These are phyloP conservation scores for Xylariaceae sp. DNA, from an alignment of 2,329 filamentous ascomycete species.

Conservation along the genomic window DNA sequence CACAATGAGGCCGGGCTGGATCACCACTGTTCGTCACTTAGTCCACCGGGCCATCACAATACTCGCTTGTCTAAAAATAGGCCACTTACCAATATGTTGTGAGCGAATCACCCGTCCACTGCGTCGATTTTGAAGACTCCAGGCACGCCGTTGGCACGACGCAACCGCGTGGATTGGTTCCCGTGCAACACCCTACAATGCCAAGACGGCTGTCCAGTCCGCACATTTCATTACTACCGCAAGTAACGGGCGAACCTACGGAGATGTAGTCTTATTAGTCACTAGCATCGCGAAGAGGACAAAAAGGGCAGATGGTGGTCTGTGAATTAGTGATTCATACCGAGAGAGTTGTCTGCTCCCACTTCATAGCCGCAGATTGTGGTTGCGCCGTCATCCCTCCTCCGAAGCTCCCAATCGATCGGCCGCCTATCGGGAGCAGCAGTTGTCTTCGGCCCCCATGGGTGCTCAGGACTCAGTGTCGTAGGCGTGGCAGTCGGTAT, in stretches of 20 bases:
- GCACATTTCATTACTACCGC: conserved; percentile 24
- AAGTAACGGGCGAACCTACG: conserved; percentile 26
- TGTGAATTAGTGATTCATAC: conserved; percentile 15
- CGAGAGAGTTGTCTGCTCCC: conserved; percentile 18
- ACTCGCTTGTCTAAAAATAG: neutral
- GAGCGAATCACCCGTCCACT: conserved; percentile 19
- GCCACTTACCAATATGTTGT: conserved; percentile 29
- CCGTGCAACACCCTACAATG: conserved; percentile 31
- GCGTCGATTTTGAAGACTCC: conserved; percentile 19
- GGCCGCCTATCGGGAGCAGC: conserved; percentile 26
- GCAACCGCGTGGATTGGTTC: conserved; percentile 23
- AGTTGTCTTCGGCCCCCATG: conserved; percentile 31
- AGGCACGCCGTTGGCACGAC: conserved; percentile 31
- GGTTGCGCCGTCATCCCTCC: conserved; percentile 20
- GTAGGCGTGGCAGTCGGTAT: conserved; percentile 21
- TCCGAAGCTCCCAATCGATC: conserved; percentile 26
- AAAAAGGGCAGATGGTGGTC: neutral
- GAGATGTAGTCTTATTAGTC: conserved; percentile 12
- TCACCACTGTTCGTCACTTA: conserved; percentile 24
- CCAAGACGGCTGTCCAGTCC: conserved; percentile 13
- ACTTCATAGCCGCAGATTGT: conserved; percentile 29
- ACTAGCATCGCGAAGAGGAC: conserved; percentile 15
- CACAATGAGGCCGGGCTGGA: conserved; percentile 26
- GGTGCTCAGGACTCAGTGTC: conserved; percentile 22
- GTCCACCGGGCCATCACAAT: conserved; percentile 6